phyloP scores from a whole-genome alignment of 305 asterid genomes.

The Plantago lanceolata region DNA sequence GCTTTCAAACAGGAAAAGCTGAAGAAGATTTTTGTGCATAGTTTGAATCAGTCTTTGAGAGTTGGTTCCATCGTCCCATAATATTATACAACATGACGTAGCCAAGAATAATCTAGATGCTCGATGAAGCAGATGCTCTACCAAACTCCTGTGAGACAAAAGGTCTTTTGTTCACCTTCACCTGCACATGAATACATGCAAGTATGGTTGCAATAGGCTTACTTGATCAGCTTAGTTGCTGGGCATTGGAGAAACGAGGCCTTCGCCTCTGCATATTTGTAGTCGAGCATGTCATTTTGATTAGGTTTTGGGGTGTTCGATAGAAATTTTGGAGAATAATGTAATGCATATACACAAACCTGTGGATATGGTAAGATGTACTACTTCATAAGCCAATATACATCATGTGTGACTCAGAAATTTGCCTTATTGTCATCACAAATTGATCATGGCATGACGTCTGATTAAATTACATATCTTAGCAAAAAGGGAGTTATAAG shows the following conservation, averaged over 20 bases:
- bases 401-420: neutral
- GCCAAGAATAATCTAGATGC: neutral
- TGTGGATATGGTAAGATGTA: neutral
- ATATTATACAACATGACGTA: neutral
- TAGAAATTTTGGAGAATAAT: too few species aligned
- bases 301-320: neutral
- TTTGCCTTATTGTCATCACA: neutral
- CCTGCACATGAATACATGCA: too few species aligned
- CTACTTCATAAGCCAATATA: too few species aligned
- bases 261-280: too few species aligned
- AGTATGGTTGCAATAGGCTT: neutral
- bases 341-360: neutral
- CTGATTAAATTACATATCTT: neutral
- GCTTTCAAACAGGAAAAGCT: neutral
- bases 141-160: too few species aligned
- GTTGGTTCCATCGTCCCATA: too few species aligned
- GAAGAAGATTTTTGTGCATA: neutral
- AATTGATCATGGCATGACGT: neutral
- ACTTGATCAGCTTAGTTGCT: too few species aligned
- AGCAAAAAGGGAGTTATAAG: too few species aligned
- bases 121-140: neutral
- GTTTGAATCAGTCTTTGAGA: neutral
- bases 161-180: too few species aligned
- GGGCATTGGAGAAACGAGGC: too few species aligned
- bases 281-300: neutral